Conservation (phyloP, 257 asterid genomes). For the Ilex aquifolium region DNA sequence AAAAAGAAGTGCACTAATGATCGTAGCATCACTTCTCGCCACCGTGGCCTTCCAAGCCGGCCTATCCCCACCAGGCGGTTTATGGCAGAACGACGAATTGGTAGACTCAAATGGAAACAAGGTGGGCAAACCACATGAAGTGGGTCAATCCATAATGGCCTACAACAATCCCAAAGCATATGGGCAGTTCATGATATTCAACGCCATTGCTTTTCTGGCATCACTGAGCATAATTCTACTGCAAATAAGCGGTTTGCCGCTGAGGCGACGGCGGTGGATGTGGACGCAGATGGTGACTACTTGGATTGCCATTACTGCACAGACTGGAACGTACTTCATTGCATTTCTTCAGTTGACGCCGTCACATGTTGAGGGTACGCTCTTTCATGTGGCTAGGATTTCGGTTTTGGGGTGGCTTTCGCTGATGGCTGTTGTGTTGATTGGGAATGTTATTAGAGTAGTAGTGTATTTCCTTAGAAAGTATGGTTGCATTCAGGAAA, state of each 20-base stretch:
- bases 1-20: slow-evolving; percentile 29
- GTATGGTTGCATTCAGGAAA: neutral
- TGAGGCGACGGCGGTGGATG: neutral
- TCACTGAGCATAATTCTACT: neutral
- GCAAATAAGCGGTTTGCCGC: neutral
- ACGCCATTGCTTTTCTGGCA: neutral
- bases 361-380: neutral
- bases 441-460: neutral
- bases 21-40: slow-evolving; percentile 38
- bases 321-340: neutral
- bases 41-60: slow-evolving; percentile 34
- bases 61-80: slow-evolving; percentile 37
- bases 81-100: slow-evolving; percentile 22
- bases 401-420: neutral
- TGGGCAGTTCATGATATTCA: neutral
- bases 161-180: neutral
- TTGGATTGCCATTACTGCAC: neutral
- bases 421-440: neutral
- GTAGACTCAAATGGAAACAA: slow-evolving; percentile 14
- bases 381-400: neutral
- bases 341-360: neutral
- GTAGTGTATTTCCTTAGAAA: neutral
- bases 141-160: too few relatives aligned
- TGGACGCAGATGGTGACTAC: neutral
- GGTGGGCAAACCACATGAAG: neutral